A percentile compares a stretch with the other conserved stretches of the same genome.
These are phyloP conservation scores for Podospora pseudoanserina DNA, from an alignment of 495 filamentous ascomycete genomes.

Conservation along the genomic window DNA sequence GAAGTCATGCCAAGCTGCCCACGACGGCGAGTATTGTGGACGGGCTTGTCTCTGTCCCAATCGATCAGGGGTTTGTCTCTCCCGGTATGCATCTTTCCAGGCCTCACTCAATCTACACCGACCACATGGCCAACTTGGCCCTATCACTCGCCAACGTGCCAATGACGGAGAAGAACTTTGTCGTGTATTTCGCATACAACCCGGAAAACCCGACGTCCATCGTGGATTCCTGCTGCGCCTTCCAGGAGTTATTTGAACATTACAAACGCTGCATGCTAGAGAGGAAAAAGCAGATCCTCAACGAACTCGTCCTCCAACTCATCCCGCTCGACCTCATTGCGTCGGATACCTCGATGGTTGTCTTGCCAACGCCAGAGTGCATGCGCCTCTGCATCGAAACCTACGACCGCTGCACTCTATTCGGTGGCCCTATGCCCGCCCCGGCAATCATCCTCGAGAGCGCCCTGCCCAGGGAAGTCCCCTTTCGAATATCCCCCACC, in stretches of 20 bases:
- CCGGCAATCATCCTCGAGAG: conserved; percentile 75
- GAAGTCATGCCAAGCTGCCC: conserved; percentile 60
- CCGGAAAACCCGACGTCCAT: conserved; percentile 61
- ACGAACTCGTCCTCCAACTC: conserved; percentile 79
- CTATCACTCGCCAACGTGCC: conserved; percentile 34
- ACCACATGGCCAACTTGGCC: conserved; percentile 35
- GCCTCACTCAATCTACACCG: conserved; percentile 26
- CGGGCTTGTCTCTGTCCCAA: conserved; percentile 57
- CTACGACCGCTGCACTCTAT: conserved; percentile 76
- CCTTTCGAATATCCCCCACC: conserved; percentile 68
- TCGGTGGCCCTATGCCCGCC: conserved; percentile 51
- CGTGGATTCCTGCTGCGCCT: conserved; percentile 74
- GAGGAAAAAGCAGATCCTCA: conserved; percentile 46
- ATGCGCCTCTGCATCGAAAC: conserved; percentile 72
- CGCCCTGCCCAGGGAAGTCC: conserved; percentile 64
- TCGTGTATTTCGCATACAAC: conserved; percentile 84
- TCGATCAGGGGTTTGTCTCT: conserved; percentile 36
- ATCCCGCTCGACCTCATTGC: conserved; percentile 69
- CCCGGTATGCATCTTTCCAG: conserved; percentile 26
- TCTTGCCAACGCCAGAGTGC: conserved; percentile 65
- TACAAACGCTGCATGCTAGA: conserved; percentile 57
- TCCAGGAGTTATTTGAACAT: conserved; percentile 68
- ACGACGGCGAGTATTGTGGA: conserved; percentile 49
- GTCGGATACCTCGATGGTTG: conserved; percentile 59
- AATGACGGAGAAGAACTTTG: conserved; percentile 55